A percentile compares a stretch with the other conserved stretches of the same genome.
phyloP scores from a whole-genome alignment of 2,329 filamentous ascomycete species.

The Xylariaceae sp. region DNA sequence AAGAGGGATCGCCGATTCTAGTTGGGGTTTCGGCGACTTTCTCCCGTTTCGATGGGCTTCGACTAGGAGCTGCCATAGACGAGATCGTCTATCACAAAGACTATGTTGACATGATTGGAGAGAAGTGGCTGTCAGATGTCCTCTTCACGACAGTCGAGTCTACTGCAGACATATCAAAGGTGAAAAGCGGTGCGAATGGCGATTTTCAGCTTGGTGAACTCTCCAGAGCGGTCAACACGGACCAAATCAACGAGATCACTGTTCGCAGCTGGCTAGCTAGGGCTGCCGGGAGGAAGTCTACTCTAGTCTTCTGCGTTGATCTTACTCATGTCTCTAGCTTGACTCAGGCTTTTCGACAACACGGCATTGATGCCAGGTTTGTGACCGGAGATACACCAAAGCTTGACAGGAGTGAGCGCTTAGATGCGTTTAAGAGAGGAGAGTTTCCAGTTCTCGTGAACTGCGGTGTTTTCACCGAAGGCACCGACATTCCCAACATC shows the following conservation, averaged over 20 bases:
- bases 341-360: slow-evolving; percentile 75
- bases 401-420: slow-evolving; percentile 69
- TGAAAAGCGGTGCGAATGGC: slow-evolving; percentile 68
- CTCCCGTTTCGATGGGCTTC: slow-evolving; percentile 81
- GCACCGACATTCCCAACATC: slow-evolving; percentile 96
- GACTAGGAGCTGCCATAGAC: slow-evolving; percentile 84
- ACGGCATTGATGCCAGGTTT: slow-evolving; percentile 82
- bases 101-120: slow-evolving; percentile 70
- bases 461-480: slow-evolving; percentile 95
- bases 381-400: slow-evolving; percentile 84
- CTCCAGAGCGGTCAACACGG: slow-evolving; percentile 82
- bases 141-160: slow-evolving; percentile 92
- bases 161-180: slow-evolving; percentile 76
- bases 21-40: slow-evolving; percentile 89
- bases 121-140: slow-evolving; percentile 92
- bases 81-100: slow-evolving; percentile 94
- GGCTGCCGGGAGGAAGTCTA: slow-evolving; percentile 77
- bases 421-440: slow-evolving; percentile 77
- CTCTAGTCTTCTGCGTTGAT: slow-evolving; percentile 93
- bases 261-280: slow-evolving; percentile 86
- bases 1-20: slow-evolving; percentile 66
- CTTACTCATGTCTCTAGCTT: slow-evolving; percentile 79
- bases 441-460: slow-evolving; percentile 91
- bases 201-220: slow-evolving; percentile 84
- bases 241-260: slow-evolving; percentile 80